Evolutionary conservation across 306 rosid genomes (phyloP).

Genomic region (Begonia loranthoides): DNA sequence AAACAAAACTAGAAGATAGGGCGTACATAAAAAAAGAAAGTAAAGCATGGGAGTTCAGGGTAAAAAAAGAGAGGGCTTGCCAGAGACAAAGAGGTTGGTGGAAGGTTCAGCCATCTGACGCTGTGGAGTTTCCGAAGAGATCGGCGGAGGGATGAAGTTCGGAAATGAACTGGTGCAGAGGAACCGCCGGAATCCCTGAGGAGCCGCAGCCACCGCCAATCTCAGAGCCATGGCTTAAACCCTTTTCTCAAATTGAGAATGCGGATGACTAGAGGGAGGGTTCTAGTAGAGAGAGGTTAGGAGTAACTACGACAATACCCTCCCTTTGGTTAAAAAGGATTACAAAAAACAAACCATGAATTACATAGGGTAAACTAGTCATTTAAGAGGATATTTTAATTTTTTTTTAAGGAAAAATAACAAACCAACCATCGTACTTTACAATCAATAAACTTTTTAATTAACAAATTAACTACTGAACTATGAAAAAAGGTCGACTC

Average conservation of each 20-base stretch:
- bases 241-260: constrained; percentile 11
- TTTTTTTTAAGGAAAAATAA: too few species aligned
- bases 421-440: too few species aligned
- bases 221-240: constrained; percentile 45
- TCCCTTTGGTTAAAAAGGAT: neutral
- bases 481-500: too few species aligned
- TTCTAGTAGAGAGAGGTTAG: neutral
- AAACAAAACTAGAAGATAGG: too few species aligned
- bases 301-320: neutral
- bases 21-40: too few species aligned
- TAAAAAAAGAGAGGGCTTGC: constrained; percentile 11
- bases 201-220: constrained; percentile 39
- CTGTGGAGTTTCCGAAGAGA: constrained; percentile 17
- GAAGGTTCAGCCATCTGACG: constrained; percentile 62
- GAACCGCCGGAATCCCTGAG: constrained; percentile 38
- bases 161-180: constrained; percentile 32
- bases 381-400: too few species aligned
- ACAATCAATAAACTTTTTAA: too few species aligned
- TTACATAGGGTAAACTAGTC: too few species aligned
- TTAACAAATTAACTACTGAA: too few species aligned
- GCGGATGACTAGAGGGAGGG: neutral
- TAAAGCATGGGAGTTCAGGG: neutral
- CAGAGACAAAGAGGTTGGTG: constrained; percentile 86
- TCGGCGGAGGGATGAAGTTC: constrained; percentile 34
- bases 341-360: too few species aligned